phyloP scores from a whole-genome alignment of 768 basidiomycete genomes.

The Daedalea quercina region DNA sequence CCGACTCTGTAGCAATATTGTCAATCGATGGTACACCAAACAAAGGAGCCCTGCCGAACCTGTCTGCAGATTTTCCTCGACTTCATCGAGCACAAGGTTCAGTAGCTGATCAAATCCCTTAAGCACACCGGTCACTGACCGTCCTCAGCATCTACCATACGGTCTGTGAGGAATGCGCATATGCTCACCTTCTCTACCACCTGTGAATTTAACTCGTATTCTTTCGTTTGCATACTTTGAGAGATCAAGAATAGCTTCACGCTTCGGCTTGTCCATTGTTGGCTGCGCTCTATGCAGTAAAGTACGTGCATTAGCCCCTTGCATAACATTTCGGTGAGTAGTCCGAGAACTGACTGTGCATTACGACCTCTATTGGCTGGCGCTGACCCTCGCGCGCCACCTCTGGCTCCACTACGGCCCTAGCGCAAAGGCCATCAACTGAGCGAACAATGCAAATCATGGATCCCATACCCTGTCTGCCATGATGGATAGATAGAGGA shows the following conservation, averaged over 20 bases:
- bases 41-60: slow-evolving; percentile 9
- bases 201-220: slow-evolving; percentile 96
- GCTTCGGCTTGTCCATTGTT: slow-evolving; percentile 70
- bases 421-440: slow-evolving; percentile 22
- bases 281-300: slow-evolving; percentile 31
- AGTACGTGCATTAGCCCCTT: not conserved
- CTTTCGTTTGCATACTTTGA: slow-evolving; percentile 90
- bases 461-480: slow-evolving; percentile 51
- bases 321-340: not conserved
- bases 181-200: slow-evolving; percentile 83
- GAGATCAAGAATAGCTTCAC: slow-evolving; percentile 93
- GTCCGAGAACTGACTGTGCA: slow-evolving; percentile 10
- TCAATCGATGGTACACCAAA: not conserved
- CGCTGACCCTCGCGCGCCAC: slow-evolving; percentile 36
- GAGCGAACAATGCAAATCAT: not conserved
- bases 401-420: slow-evolving; percentile 54
- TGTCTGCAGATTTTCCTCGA: slow-evolving; percentile 73
- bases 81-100: slow-evolving; percentile 95
- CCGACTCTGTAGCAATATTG: slow-evolving; percentile 26
- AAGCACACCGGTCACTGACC: slow-evolving; percentile 77
- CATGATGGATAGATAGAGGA: slow-evolving; percentile 25
- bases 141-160: slow-evolving; percentile 2
- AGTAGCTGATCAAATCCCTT: slow-evolving; percentile 97
- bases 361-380: slow-evolving; percentile 38
- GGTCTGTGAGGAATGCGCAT: not conserved